A percentile compares a stretch with the other conserved stretches of the same genome.
phyloP scores from a whole-genome alignment of 495 filamentous ascomycete species.

The Talaromyces thailandensis region DNA sequence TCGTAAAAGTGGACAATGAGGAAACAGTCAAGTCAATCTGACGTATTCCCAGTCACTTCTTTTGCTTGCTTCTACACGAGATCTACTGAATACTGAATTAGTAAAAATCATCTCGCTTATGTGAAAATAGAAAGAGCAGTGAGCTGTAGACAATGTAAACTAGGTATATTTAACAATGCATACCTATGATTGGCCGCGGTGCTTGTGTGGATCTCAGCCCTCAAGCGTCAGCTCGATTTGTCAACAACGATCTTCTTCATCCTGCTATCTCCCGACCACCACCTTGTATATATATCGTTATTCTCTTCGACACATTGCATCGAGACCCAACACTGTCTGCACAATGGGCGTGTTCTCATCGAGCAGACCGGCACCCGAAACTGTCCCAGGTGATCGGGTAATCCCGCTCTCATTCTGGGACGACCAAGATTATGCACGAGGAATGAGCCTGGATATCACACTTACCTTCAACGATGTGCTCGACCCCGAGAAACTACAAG shows the following conservation, averaged over 20 bases:
- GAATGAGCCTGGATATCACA: conserved; percentile 10
- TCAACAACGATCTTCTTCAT: not conserved
- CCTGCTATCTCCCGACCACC: not conserved
- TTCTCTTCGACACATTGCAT: not conserved
- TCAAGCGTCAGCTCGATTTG: not conserved
- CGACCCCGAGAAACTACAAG: conserved; percentile 29
- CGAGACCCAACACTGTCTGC: not conserved
- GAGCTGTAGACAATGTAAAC: too few relatives aligned
- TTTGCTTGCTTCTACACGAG: too few relatives aligned
- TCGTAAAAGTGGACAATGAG: not conserved
- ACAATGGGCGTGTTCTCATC: conserved; percentile 2
- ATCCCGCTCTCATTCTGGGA: conserved; percentile 1
- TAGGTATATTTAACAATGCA: too few relatives aligned
- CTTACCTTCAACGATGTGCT: conserved; percentile 41
- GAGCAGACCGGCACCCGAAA: not conserved
- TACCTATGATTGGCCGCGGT: not conserved
- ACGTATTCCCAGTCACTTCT: too few relatives aligned
- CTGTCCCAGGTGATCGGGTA: not conserved
- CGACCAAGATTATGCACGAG: conserved; percentile 1
- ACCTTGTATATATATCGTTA: not conserved
- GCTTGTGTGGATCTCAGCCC: not conserved
- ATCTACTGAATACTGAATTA: too few relatives aligned
- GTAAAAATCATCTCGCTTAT: too few relatives aligned
- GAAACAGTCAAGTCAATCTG: too few relatives aligned
- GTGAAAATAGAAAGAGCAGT: too few relatives aligned